Percentiles rank a stretch among this genome's conserved stretches.
Conservation (phyloP, 164 flowering plant genomes). For the Amborella trichopoda region DNA sequence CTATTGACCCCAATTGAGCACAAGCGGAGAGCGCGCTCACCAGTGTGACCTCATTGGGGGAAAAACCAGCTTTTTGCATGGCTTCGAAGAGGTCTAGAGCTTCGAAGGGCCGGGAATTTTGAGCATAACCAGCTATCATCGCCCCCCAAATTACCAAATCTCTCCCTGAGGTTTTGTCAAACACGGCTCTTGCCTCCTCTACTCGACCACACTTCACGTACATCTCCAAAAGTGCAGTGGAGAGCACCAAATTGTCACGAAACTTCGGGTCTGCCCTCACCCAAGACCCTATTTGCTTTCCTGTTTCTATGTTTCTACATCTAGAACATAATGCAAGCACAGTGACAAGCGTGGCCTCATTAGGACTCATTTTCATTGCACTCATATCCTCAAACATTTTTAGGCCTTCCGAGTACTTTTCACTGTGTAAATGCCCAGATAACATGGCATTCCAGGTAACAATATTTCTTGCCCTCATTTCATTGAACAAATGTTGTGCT, state of each 20-base stretch:
- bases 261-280: slow-evolving; percentile 14
- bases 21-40: slow-evolving; percentile 37
- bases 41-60: slow-evolving; percentile 35
- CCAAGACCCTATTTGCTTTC: slow-evolving; percentile 26
- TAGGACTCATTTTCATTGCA: slow-evolving; percentile 17
- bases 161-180: slow-evolving; percentile 24
- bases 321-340: slow-evolving; percentile 35
- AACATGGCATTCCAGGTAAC: slow-evolving; percentile 51
- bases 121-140: slow-evolving; percentile 46
- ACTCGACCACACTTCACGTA: slow-evolving; percentile 39
- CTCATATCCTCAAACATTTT: slow-evolving; percentile 27
- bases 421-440: slow-evolving; percentile 33
- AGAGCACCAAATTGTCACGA: slow-evolving; percentile 25
- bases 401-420: slow-evolving; percentile 22
- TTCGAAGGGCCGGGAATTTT: slow-evolving; percentile 35
- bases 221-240: slow-evolving; percentile 43
- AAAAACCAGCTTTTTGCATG: slow-evolving; percentile 20
- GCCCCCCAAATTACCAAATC: slow-evolving; percentile 45
- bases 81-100: slow-evolving; percentile 32
- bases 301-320: slow-evolving; percentile 30
- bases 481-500: slow-evolving; percentile 28
- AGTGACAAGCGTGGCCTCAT: slow-evolving; percentile 32
- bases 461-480: slow-evolving; percentile 24
- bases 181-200: slow-evolving; percentile 31
- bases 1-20: slow-evolving; percentile 33